A percentile compares a stretch with the other conserved stretches of the same genome.
These are phyloP conservation scores for Tuber microsphaerosporum DNA, from an alignment of 495 filamentous ascomycete genomes.

Conservation along the genomic window DNA sequence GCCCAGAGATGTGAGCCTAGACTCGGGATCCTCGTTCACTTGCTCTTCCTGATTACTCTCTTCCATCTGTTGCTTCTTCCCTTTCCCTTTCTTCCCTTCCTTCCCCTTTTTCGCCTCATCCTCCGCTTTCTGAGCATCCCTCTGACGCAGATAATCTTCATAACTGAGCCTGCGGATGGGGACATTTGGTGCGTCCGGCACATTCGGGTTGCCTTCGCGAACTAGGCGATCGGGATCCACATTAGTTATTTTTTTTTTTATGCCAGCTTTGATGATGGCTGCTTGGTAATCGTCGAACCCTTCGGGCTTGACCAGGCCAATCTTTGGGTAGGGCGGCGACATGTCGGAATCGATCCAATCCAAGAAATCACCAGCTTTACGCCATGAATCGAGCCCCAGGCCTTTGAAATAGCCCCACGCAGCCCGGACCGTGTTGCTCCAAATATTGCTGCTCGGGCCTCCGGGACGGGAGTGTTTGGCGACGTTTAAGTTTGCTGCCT, in stretches of 20 bases:
- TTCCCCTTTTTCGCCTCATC: neutral
- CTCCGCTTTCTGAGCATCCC: neutral
- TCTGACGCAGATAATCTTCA: neutral
- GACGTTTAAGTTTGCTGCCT: no score
- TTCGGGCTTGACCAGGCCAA: neutral
- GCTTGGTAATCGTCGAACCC: neutral
- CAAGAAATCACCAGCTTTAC: neutral
- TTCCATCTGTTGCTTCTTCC: neutral
- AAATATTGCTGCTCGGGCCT: neutral
- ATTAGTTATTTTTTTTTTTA: neutral
- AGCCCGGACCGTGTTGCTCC: neutral
- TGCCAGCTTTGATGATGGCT: accelerated
- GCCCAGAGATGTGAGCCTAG: neutral
- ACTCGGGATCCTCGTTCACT: neutral
- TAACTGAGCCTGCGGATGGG: neutral
- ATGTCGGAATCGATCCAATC: neutral
- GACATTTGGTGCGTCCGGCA: neutral
- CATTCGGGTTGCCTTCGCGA: neutral
- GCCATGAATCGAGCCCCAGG: neutral
- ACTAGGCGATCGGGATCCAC: neutral
- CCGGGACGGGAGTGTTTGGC: no score
- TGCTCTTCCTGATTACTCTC: neutral
- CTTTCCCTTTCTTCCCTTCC: neutral
- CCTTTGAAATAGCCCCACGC: neutral
- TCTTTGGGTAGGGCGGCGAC: neutral